Percentiles rank a stretch among this genome's conserved stretches.
Evolutionary conservation across 495 filamentous ascomycete species (phyloP).

Genomic region (Hypoxylon intermedium): DNA sequence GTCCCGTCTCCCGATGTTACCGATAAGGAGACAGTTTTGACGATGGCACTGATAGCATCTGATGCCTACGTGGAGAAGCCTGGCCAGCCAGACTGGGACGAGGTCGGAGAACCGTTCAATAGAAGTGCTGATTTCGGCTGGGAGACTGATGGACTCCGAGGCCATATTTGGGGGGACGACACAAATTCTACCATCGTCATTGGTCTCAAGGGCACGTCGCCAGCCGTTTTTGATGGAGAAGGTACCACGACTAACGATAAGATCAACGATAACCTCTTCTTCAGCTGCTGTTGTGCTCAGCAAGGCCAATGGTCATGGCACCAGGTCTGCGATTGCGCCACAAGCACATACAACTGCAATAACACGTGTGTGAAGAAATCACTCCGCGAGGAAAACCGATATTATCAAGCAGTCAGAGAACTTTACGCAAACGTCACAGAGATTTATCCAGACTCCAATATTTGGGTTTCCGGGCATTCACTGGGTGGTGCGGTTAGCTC

Average conservation of each 20-base stretch:
- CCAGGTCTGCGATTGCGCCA: constrained; percentile 90
- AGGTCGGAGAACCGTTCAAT: constrained; percentile 81
- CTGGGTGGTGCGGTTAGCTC: constrained; percentile 87
- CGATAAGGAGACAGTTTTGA: constrained; percentile 83
- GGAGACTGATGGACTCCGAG: constrained; percentile 85
- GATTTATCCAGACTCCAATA: constrained; percentile 81
- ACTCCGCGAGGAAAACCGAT: constrained; percentile 80
- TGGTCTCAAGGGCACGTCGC: constrained; percentile 88
- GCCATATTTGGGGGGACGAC: constrained; percentile 89
- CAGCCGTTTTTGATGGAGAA: constrained; percentile 91
- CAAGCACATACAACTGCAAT: constrained; percentile 84
- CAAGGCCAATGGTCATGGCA: constrained; percentile 86
- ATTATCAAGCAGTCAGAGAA: constrained; percentile 85
- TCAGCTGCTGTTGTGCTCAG: constrained; percentile 96
- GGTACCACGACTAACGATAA: constrained; percentile 98
- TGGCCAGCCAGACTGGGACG: constrained; percentile 78
- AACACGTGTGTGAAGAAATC: constrained; percentile 82
- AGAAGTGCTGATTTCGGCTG: constrained; percentile 86
- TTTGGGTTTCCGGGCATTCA: constrained; percentile 92
- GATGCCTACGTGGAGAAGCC: constrained; percentile 84
- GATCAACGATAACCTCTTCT: constrained; percentile 95
- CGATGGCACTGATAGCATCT: constrained; percentile 82
- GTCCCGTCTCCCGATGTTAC: constrained; percentile 81
- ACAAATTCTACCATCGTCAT: constrained; percentile 87
- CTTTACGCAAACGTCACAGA: constrained; percentile 91